Evolutionary conservation across 1,284 basidiomycete genomes (phyloP), one percentile per base, ranked within the genome.

Genomic region (Trichosporon sp.): DNA sequence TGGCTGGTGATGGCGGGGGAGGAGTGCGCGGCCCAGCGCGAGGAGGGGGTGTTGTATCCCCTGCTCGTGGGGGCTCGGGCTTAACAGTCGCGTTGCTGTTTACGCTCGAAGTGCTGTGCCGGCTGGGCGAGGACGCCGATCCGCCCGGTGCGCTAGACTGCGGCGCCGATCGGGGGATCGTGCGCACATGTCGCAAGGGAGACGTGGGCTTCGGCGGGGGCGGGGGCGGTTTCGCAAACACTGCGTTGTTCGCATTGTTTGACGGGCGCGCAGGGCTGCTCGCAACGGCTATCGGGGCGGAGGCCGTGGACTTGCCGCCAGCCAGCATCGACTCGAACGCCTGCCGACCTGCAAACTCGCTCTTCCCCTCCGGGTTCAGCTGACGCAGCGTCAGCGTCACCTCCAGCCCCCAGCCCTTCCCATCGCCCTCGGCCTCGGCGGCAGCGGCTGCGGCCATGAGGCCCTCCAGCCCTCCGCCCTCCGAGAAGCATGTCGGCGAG

Each of bases 351-450:
- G 72, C 62, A 70, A 80, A 80, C 62, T 77, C 77, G 38, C 63
- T 69, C 65, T 78, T 80, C 32, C 76, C 76, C 58, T 77, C 78
- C 11, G 78, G 78, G 68, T 78, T 77, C 21, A 82, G 73, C 68
- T 78, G 75, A 44, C 76, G 77, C 15, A 82, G 67, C 27, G 74
- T 78, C n/a, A 82, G 67, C 2, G 70, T 70, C 3, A 82, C 76
- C 65, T 82, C 80, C 42, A 82, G 69, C 7, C 80, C 80, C 80
- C 80, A 82, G 1, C 78, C 79, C 58, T 76, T 77, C 11, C 78
- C 80, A 68, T 78, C 80, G 1, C 34, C 58, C 29, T 75, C 75
- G 35, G 77, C 77, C 4, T 51, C 31, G 0, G 51, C 65, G 3
- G 34, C 58, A 7, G 35, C 62, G 0, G 77, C 77, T 1, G 78